phyloP scores from a whole-genome alignment of 106 monocot genomes.

The Allium fistulosum region DNA sequence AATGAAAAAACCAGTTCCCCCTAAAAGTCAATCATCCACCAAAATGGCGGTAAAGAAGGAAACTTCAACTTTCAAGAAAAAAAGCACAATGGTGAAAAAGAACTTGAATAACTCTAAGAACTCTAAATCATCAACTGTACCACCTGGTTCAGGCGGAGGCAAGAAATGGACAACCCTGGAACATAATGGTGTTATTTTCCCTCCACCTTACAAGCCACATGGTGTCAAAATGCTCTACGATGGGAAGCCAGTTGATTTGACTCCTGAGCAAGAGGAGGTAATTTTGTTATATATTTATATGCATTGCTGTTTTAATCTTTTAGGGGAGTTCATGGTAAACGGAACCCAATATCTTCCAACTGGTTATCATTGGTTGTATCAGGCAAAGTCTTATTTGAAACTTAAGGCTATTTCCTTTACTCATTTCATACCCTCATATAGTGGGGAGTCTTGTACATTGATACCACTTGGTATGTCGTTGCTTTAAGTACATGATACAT shows the following conservation, averaged over 20 bases:
- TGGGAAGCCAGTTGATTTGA: conserved; percentile 80
- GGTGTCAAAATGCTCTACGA: conserved; percentile 95
- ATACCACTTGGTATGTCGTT: too few species aligned
- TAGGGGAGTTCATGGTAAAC: too few species aligned
- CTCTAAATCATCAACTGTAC: conserved; percentile 51
- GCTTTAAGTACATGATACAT: too few species aligned
- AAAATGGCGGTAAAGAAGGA: conserved; percentile 41
- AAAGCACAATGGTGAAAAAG: conserved; percentile 35
- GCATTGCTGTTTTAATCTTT: too few species aligned
- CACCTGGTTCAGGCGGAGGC: conserved; percentile 93
- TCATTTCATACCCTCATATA: too few species aligned
- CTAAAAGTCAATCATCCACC: conserved; percentile 25
- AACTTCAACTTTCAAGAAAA: conserved; percentile 50
- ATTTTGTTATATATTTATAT: neutral
- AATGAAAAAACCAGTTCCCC: conserved; percentile 38
- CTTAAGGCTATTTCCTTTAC: too few species aligned
- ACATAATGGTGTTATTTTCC: conserved; percentile 96
- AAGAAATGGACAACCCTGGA: conserved; percentile 86
- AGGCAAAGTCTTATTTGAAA: too few species aligned
- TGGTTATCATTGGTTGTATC: too few species aligned
- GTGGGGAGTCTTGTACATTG: too few species aligned
- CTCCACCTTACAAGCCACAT: conserved; percentile 89
- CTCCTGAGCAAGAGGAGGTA: conserved; percentile 96
- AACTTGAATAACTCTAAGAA: conserved; percentile 35
- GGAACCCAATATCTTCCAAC: too few species aligned